Conservation (phyloP, 1,139 yeast species). For the Suhomyces chickasaworum region DNA sequence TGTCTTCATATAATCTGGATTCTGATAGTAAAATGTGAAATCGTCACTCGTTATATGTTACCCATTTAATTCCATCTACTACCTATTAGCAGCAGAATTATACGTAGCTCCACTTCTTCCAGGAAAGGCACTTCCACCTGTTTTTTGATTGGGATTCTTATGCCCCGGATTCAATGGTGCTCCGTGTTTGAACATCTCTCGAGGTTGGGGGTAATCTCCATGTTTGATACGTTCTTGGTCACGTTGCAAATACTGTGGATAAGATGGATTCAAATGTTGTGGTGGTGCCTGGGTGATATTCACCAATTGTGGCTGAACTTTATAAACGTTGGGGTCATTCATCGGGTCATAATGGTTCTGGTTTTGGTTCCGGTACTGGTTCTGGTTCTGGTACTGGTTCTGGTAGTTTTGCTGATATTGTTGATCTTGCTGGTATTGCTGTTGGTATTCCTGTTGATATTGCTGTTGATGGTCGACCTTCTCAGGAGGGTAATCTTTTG, state of each 20-base stretch:
- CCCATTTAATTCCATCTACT: no score
- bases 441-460: background rate
- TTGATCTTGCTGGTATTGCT: background rate
- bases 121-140: constrained; percentile 40
- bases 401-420: background rate
- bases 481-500: constrained; percentile 1
- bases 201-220: constrained; percentile 36
- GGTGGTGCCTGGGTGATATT: constrained; percentile 42
- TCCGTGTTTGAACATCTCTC: constrained; percentile 31
- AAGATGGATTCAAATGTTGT: constrained; percentile 40
- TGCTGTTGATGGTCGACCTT: background rate
- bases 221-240: constrained; percentile 36
- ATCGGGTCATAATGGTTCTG: constrained; percentile 22
- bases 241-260: constrained; percentile 35
- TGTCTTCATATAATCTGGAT: background rate
- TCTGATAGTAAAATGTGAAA: background rate
- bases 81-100: constrained; percentile 39
- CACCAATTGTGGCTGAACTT: constrained; percentile 38
- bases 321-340: constrained; percentile 33
- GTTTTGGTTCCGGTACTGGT: no score
- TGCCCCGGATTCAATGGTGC: constrained; percentile 40
- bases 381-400: no score
- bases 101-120: constrained; percentile 45
- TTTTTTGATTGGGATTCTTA: constrained; percentile 22
- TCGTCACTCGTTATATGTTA: background rate